Conservation (phyloP, 441 rosid genomes). For the Brassica balearica region DNA sequence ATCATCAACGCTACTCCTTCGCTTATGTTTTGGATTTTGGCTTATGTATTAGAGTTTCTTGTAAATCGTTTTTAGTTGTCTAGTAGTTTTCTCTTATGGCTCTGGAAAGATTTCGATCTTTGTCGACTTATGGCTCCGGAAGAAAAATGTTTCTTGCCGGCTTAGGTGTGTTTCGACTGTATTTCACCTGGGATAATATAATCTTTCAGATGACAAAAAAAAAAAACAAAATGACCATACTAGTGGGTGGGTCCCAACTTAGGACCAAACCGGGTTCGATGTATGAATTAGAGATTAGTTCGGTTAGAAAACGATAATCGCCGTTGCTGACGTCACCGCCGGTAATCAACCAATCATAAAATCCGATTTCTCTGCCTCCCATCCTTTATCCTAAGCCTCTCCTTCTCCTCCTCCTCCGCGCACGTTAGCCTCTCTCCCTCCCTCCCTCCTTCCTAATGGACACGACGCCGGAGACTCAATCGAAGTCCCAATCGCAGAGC, state of each 20-base stretch:
- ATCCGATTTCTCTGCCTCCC: slow-evolving; percentile 31
- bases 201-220: too few relatives aligned
- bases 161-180: too few relatives aligned
- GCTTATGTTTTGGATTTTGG: too few relatives aligned
- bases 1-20: too few relatives aligned
- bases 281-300: neutral
- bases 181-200: too few relatives aligned
- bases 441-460: slow-evolving; percentile 44
- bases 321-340: slow-evolving; percentile 71
- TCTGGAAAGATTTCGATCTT: too few relatives aligned
- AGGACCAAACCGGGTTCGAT: slow-evolving; percentile 25
- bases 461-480: slow-evolving; percentile 49
- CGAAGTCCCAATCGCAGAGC: too few relatives aligned
- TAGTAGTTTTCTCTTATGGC: too few relatives aligned
- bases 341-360: slow-evolving; percentile 53
- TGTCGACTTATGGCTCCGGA: too few relatives aligned
- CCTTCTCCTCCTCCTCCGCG: slow-evolving; percentile 44
- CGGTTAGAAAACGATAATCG: slow-evolving; percentile 32
- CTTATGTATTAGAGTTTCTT: too few relatives aligned
- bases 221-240: neutral
- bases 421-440: slow-evolving; percentile 38
- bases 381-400: slow-evolving; percentile 20
- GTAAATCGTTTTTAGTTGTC: too few relatives aligned
- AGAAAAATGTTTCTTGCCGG: too few relatives aligned
- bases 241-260: slow-evolving; percentile 19